Conservation (phyloP, 805 yeast genomes). For the Myxozyma monticola region DNA sequence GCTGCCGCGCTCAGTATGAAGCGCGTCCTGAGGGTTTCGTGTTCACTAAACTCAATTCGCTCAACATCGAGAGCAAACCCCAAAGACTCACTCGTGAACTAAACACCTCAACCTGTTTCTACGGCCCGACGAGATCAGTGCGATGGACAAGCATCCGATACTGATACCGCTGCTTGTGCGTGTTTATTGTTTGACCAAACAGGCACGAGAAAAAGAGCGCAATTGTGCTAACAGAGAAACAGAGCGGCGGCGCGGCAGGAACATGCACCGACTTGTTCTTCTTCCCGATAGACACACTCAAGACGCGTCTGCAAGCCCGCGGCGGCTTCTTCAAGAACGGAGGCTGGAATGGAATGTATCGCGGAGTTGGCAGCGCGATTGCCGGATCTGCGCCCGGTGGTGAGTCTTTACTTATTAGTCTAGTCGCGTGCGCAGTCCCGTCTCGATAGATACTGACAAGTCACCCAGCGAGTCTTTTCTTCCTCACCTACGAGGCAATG, state of each 20-base stretch:
- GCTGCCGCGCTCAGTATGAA: too few relatives aligned
- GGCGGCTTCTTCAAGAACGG: slow-evolving; percentile 94
- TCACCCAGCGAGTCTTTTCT: slow-evolving; percentile 60
- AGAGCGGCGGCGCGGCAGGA: slow-evolving; percentile 94
- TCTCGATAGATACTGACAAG: background rate
- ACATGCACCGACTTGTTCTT: slow-evolving; percentile 92
- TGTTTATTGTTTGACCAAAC: background rate
- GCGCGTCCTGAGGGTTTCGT: too few relatives aligned
- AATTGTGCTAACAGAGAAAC: too few relatives aligned
- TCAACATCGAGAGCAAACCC: too few relatives aligned
- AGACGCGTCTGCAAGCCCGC: slow-evolving; percentile 90
- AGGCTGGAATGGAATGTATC: slow-evolving; percentile 86
- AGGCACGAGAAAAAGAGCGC: too few relatives aligned
- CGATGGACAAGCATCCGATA: slow-evolving; percentile 29
- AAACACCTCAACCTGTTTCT: too few relatives aligned
- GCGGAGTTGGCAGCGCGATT: slow-evolving; percentile 90
- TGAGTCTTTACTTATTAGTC: slow-evolving; percentile 25
- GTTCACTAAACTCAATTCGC: too few relatives aligned
- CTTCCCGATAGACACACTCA: slow-evolving; percentile 94
- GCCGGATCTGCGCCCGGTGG: slow-evolving; percentile 88
- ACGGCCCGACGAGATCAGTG: too few relatives aligned
- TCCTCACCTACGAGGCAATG: slow-evolving; percentile 78
- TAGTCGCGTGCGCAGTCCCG: too few relatives aligned
- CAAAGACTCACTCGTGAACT: too few relatives aligned
- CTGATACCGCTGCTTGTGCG: slow-evolving; percentile 29